These are phyloP conservation scores for Raphanus raphanistrum DNA, from an alignment of 345 rosid species.

Conservation along the genomic window DNA sequence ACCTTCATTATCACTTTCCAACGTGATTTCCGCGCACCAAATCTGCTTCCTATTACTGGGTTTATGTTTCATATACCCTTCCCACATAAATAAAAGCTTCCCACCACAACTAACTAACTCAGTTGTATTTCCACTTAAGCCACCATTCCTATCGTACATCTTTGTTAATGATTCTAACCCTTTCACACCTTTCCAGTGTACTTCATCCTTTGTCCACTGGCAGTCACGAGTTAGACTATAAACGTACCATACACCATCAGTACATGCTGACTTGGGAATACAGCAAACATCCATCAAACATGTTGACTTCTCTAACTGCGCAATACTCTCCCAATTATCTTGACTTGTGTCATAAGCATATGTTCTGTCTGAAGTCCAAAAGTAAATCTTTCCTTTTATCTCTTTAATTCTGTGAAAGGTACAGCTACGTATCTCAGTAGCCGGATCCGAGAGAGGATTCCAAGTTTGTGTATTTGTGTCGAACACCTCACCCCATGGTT, in stretches of 20 bases:
- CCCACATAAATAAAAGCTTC: slow-evolving; percentile 3
- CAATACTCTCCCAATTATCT: not conserved
- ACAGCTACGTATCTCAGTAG: too few species aligned
- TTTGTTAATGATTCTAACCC: not conserved
- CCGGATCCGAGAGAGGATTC: not conserved
- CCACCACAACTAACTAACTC: slow-evolving; percentile 5
- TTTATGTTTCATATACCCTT: not conserved
- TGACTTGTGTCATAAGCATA: not conserved
- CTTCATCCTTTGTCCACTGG: not conserved
- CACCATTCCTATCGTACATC: not conserved
- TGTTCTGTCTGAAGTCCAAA: not conserved
- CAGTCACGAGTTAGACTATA: too few species aligned
- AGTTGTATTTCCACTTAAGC: not conserved
- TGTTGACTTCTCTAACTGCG: too few species aligned
- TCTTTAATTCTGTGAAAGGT: too few species aligned
- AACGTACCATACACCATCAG: not conserved
- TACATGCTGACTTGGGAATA: not conserved
- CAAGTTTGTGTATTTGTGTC: not conserved
- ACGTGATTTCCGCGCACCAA: slow-evolving; percentile 8
- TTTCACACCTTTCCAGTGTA: not conserved
- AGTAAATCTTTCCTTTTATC: not conserved
- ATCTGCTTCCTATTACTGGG: not conserved
- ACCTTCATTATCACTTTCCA: not conserved
- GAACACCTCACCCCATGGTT: not conserved
- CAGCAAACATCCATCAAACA: too few species aligned